These are phyloP conservation scores for Corchorus olitorius DNA, from an alignment of 345 rosid species.

Conservation along the genomic window DNA sequence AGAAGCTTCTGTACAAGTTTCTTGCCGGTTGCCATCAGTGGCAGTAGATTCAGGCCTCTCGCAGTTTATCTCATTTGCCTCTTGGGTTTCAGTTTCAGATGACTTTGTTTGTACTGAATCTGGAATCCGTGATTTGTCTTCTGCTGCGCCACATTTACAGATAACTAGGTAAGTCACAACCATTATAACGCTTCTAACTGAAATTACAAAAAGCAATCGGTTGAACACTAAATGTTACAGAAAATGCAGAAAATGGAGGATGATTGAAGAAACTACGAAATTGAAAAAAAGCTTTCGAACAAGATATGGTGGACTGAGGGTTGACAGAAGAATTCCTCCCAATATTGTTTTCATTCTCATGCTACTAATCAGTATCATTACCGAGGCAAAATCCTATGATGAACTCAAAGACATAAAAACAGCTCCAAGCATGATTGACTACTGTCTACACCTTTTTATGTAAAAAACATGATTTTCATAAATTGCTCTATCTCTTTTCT, in stretches of 20 bases:
- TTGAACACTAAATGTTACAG: background rate
- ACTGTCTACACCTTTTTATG: background rate
- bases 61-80: slow-evolving; percentile 33
- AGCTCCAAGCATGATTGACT: background rate
- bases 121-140: slow-evolving; percentile 49
- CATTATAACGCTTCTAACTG: background rate
- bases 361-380: background rate
- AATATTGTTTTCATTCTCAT: background rate
- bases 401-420: background rate
- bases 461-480: background rate
- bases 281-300: background rate
- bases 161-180: background rate
- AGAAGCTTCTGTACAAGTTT: slow-evolving; percentile 31
- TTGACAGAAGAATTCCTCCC: background rate
- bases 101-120: slow-evolving; percentile 47
- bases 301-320: background rate
- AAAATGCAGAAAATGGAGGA: background rate
- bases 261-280: slow-evolving; percentile 1
- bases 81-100: slow-evolving; percentile 33
- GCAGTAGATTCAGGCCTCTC: slow-evolving; percentile 42
- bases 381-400: background rate
- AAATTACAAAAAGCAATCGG: background rate
- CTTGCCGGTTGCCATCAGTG: slow-evolving; percentile 27
- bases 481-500: background rate
- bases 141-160: slow-evolving; percentile 40